phyloP scores from a whole-genome alignment of 345 rosid species.

The Arabidopsis arenosa region DNA sequence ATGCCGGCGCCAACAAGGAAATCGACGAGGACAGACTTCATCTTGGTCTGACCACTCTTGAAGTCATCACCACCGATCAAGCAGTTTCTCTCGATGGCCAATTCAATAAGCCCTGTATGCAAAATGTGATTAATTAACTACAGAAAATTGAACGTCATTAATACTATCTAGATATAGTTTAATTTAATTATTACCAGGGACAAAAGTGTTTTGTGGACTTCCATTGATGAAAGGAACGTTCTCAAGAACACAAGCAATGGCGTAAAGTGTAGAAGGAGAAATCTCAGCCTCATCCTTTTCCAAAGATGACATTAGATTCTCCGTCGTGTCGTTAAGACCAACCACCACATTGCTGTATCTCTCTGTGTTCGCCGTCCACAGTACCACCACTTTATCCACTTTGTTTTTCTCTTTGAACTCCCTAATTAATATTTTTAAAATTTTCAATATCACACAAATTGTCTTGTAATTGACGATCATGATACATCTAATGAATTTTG shows the following conservation, averaged over 20 bases:
- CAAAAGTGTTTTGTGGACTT: slow-evolving; percentile 98
- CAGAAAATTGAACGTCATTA: not conserved
- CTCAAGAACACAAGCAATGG: slow-evolving; percentile 87
- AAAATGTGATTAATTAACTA: slow-evolving; percentile 3
- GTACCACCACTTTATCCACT: slow-evolving; percentile 88
- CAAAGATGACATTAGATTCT: slow-evolving; percentile 81
- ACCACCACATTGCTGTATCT: slow-evolving; percentile 85
- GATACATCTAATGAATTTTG: not conserved
- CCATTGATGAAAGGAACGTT: slow-evolving; percentile 95
- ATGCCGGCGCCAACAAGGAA: slow-evolving; percentile 99
- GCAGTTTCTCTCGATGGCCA: slow-evolving; percentile 80
- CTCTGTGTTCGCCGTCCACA: slow-evolving; percentile 99
- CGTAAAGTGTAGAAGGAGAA: slow-evolving; percentile 92
- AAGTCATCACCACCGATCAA: slow-evolving; percentile 98
- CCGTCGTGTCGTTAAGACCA: slow-evolving; percentile 91
- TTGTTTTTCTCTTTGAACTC: slow-evolving; percentile 85
- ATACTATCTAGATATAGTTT: not conserved
- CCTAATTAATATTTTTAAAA: slow-evolving; percentile 47
- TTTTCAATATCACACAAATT: no score
- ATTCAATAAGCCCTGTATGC: slow-evolving; percentile 78
- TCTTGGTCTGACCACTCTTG: slow-evolving; percentile 99
- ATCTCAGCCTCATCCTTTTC: slow-evolving; percentile 89
- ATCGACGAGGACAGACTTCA: slow-evolving; percentile 93
- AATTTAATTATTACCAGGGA: slow-evolving; percentile 66
- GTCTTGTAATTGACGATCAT: not conserved